phyloP scores from a whole-genome alignment of 306 rosid species.

The Rubus parviflorus region DNA sequence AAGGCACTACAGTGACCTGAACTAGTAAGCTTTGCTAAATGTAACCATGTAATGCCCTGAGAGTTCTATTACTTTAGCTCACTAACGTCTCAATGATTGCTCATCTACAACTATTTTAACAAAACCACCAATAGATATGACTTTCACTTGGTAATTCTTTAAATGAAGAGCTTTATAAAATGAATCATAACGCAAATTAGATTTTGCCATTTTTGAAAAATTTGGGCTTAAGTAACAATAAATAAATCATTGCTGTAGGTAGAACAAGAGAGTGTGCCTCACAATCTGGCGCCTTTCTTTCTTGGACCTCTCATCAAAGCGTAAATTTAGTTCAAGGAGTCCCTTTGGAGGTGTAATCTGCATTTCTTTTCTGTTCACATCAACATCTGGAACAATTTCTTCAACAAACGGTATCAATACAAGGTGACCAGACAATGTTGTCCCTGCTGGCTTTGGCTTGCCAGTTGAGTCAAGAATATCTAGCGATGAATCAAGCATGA shows the following conservation, averaged over 20 bases:
- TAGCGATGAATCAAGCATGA: constrained; percentile 65
- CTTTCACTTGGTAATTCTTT: not conserved
- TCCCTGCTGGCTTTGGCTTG: constrained; percentile 51
- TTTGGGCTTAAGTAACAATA: not conserved
- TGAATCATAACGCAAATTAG: not conserved
- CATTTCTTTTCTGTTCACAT: constrained; percentile 63
- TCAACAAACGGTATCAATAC: constrained; percentile 92
- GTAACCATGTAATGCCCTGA: not conserved
- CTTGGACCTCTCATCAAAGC: constrained; percentile 78
- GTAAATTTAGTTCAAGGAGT: constrained; percentile 81
- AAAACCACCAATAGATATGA: not conserved
- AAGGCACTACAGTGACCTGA: not conserved
- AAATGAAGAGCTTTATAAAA: not conserved
- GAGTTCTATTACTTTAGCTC: not conserved
- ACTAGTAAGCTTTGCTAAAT: not conserved
- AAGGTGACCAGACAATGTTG: constrained; percentile 54
- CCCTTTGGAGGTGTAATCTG: constrained; percentile 92
- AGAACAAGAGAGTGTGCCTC: constrained; percentile 63
- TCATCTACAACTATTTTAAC: not conserved
- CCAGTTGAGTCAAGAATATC: constrained; percentile 54
- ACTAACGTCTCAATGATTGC: not conserved
- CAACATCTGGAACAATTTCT: constrained; percentile 92
- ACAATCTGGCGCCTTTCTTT: constrained; percentile 96
- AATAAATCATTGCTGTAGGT: constrained; percentile 29
- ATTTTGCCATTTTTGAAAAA: not conserved